A percentile compares a stretch with the other conserved stretches of the same genome.
Evolutionary conservation across 768 basidiomycete species (phyloP).

Genomic region (Phanerochaete sordida): DNA sequence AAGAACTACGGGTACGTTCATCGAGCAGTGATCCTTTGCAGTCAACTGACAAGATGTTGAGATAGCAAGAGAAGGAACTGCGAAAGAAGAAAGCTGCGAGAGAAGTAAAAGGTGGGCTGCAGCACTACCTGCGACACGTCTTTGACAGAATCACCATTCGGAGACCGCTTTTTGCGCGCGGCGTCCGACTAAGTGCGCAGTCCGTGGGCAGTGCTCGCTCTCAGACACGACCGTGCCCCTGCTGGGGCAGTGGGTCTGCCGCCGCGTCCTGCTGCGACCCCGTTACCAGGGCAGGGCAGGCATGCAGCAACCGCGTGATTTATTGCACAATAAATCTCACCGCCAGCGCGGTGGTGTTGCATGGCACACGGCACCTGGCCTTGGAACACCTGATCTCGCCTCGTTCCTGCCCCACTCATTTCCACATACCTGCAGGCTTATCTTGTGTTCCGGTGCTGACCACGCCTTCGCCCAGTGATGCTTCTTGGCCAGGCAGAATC

Average conservation of each 20-base stretch:
- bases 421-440: neutral
- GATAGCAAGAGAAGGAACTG: conserved; percentile 24
- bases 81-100: conserved; percentile 15
- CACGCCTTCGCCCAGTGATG: conserved; percentile 19
- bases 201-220: neutral
- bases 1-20: conserved; percentile 13
- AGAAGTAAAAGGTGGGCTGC: conserved; percentile 25
- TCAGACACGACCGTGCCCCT: neutral
- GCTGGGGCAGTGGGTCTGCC: neutral
- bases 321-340: neutral
- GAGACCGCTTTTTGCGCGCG: neutral
- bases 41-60: neutral
- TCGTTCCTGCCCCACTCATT: neutral
- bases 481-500: conserved; percentile 33
- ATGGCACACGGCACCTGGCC: neutral
- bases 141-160: neutral
- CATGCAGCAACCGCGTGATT: neutral
- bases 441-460: neutral
- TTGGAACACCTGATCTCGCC: neutral
- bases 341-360: neutral
- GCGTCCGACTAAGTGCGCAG: neutral
- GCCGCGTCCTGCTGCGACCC: neutral
- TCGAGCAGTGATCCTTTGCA: neutral
- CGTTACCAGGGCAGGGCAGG: neutral
- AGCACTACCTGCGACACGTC: neutral